Conservation (phyloP, 352 stramenopile species). For the Phytopythium ostracodes region DNA sequence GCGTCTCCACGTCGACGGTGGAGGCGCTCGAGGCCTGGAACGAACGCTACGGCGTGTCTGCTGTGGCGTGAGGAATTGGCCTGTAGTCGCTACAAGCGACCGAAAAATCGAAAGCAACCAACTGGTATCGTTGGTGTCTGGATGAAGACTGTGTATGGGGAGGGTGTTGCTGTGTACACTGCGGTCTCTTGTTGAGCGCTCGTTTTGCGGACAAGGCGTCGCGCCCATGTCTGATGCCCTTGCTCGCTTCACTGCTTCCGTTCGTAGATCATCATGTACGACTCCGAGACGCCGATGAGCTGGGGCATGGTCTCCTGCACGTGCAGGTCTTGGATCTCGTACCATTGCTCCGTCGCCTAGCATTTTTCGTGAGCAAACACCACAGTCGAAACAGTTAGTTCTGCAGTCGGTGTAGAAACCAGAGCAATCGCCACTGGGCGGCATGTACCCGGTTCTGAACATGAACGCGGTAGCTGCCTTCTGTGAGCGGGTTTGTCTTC, state of each 20-base stretch:
- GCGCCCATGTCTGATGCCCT: background rate
- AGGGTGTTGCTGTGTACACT: background rate
- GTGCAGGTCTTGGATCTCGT: slow-evolving; percentile 98
- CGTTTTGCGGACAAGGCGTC: background rate
- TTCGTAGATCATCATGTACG: slow-evolving; percentile 91
- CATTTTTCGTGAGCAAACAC: background rate
- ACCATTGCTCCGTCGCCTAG: slow-evolving; percentile 94
- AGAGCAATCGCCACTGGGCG: background rate
- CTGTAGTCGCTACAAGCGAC: background rate
- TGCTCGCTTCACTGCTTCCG: slow-evolving; percentile 46
- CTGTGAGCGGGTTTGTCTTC: slow-evolving; percentile 92
- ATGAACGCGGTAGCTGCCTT: slow-evolving; percentile 96
- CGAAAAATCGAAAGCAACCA: background rate
- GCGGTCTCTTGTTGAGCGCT: background rate
- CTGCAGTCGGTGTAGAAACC: background rate
- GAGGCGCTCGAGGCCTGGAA: slow-evolving; percentile 62
- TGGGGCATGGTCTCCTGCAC: slow-evolving; percentile 98
- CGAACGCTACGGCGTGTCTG: slow-evolving; percentile 61
- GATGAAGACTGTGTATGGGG: background rate
- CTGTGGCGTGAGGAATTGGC: slow-evolving; percentile 13
- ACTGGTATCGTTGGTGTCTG: background rate
- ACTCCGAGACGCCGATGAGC: slow-evolving; percentile 96
- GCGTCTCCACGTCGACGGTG: slow-evolving; percentile 60
- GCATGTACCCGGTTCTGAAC: slow-evolving; percentile 89
- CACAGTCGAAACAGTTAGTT: background rate